These are phyloP conservation scores for Sutorius eximius DNA, from an alignment of 1,284 basidiomycete species.

Conservation along the genomic window DNA sequence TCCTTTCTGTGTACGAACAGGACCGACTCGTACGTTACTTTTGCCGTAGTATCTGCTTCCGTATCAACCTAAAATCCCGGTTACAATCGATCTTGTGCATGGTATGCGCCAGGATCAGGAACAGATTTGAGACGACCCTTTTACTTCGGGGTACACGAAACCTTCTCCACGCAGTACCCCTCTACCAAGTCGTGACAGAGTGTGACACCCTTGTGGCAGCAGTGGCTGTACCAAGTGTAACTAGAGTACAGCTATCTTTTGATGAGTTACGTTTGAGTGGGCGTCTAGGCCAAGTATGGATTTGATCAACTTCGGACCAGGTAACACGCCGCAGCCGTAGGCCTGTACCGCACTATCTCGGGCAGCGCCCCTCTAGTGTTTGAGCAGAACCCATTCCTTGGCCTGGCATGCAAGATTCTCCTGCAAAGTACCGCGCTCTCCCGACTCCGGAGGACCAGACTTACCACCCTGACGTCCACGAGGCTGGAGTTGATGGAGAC, in stretches of 20 bases:
- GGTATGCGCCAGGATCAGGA: too few relatives aligned
- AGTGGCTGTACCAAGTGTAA: too few relatives aligned
- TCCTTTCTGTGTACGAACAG: neutral
- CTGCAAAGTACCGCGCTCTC: conserved; percentile 2
- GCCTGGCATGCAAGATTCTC: neutral
- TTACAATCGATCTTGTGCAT: neutral
- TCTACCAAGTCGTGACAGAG: too few relatives aligned
- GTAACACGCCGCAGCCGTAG: too few relatives aligned
- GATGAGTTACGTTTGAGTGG: neutral
- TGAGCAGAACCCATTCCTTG: neutral
- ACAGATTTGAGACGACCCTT: too few relatives aligned
- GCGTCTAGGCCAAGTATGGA: neutral
- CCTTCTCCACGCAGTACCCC: too few relatives aligned
- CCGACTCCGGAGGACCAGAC: conserved; percentile 3
- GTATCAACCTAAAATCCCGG: neutral
- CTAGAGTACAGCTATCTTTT: neutral
- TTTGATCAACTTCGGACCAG: neutral
- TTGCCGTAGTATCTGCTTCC: neutral
- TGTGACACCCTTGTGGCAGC: too few relatives aligned
- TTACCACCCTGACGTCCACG: neutral
- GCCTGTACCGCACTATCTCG: neutral
- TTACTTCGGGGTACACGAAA: too few relatives aligned
- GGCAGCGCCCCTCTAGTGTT: neutral
- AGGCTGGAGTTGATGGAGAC: neutral
- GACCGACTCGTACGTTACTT: neutral